These are phyloP conservation scores for Mucor mucedo DNA, from an alignment of 371 early-diverging fungal species.

Conservation along the genomic window DNA sequence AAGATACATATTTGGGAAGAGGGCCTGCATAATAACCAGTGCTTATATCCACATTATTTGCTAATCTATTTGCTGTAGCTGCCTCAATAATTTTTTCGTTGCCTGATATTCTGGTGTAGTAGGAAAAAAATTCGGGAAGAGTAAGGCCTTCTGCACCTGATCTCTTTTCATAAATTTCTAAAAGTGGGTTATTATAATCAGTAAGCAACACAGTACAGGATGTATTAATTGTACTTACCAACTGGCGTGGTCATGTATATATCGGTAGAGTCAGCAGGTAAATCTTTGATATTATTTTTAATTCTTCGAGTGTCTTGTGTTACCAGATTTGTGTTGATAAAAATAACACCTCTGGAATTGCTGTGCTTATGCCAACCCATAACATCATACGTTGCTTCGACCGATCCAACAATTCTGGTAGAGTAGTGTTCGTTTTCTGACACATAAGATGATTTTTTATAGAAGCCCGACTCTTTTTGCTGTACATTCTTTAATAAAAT, in stretches of 20 bases:
- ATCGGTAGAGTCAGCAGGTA: constrained; percentile 1
- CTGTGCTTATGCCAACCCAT: no score
- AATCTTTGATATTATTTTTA: background rate
- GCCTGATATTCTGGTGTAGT: no score
- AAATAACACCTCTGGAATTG: background rate
- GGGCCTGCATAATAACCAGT: background rate
- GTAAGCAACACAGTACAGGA: no score
- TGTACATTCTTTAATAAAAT: background rate
- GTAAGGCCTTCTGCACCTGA: no score
- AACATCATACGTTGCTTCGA: constrained; percentile 13
- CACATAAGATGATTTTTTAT: background rate
- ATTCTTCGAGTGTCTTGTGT: background rate
- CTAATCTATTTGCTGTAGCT: no score
- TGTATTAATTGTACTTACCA: no score
- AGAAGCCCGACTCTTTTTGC: background rate
- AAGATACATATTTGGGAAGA: background rate
- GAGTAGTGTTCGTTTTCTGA: background rate
- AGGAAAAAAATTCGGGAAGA: no score
- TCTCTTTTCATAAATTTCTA: no score
- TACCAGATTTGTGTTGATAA: background rate
- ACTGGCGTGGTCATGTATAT: background rate
- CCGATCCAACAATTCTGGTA: background rate
- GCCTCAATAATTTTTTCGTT: no score
- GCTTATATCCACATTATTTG: background rate
- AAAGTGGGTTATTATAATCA: no score